Evolutionary conservation across 768 basidiomycete species (phyloP), one percentile per base, ranked within the genome.

Genomic region (Russula emetica): DNA sequence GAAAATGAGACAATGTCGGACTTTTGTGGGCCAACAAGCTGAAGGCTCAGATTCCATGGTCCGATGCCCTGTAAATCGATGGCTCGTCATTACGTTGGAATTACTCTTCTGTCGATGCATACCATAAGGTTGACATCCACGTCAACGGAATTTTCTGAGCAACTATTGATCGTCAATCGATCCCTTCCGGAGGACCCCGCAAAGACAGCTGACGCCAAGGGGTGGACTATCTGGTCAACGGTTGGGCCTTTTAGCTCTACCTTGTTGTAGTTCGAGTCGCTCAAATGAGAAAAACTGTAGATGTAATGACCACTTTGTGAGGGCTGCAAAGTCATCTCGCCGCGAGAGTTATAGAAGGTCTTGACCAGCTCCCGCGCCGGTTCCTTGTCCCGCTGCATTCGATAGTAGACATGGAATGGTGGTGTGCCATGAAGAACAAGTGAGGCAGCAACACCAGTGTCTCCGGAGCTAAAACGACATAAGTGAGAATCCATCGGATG

Each of bases 161-260:
- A 98, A 61, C 85, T 93, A 72, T 79, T 90, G 64, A 90, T 80
- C 45, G 75, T 79, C 66, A 78, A 79, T 72, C 79, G 86, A 45
- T 79, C 80, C 57, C 80, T 76, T 45, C 76, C 77, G 30, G 77
- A 74, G 47, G 74, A 69, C 10, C 73, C 70, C 32, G 77, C 78
- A 68, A 94, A 92, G 64, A 87, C 84, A 2, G 88, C 92, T 42
- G 83, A 81, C 0, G 94, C 94, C 45, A 92, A 78, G 1, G 95
- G 94, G 73, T 97, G 94, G 40, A 98, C 90, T 42, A 90, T 80
- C 74, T 96, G 92, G 61, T 91, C 86, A 68, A 95, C 92, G 63
- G 83, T 85, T 47, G 89, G 85, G 26, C 88, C 88, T 42, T 85
- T 79, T 22, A 97, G 77, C 24, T 85, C 82, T 30, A 93, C 80